Base-by-base conservation (phyloP, 306 rosid species). In the Benincasa hispida region DNA sequence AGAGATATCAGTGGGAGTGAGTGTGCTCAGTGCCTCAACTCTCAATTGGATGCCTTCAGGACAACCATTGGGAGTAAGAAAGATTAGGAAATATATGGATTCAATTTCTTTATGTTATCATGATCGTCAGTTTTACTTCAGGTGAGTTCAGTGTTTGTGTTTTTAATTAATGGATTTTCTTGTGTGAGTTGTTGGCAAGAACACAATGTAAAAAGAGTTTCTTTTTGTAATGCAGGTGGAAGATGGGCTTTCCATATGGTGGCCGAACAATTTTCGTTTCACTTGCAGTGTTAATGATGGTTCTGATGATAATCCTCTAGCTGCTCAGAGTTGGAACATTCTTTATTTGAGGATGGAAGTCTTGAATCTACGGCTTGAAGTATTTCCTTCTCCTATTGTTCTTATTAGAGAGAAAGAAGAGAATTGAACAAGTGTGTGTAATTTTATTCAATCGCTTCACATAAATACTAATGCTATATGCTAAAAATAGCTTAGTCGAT, bases 1-100 rank as follows among this genome's bases (percentile, higher is more conserved):
- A 82, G 90, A 34, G 94, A 89, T 77, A 87, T 87, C 78, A 50
- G 28, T 27, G 75, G 72, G 72, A 7, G 19, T 47, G 90, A 87
- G 2, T 87, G 91, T 74, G 77, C 50, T 18, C 76, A 15, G 24
- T 89, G 94, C 25, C 19, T 87, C 76, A 80, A 86, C 70, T 50
- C 77, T 84, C 91, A 84, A 3, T 72, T 87, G 24, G 74, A 18
- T 59, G 39, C 19, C 63, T 86, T 83, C 42, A 86, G 81, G 72
- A 80, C 79, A 62, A 81, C 65, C 0, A 66, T 81, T 80, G 88
- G 86, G 35, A 89, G 79, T 50, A 86, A 83, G 81, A 86, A 84
- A 77, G 84, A 84, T 77, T 89, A 90, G 91, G 91, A 82, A 74
- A 74, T 79, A 48, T 83, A 81, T 80, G 91, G 94, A 8, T 62